These are phyloP conservation scores for Picochlorum sp. DNA, from an alignment of 139 green algal species.

Conservation along the genomic window DNA sequence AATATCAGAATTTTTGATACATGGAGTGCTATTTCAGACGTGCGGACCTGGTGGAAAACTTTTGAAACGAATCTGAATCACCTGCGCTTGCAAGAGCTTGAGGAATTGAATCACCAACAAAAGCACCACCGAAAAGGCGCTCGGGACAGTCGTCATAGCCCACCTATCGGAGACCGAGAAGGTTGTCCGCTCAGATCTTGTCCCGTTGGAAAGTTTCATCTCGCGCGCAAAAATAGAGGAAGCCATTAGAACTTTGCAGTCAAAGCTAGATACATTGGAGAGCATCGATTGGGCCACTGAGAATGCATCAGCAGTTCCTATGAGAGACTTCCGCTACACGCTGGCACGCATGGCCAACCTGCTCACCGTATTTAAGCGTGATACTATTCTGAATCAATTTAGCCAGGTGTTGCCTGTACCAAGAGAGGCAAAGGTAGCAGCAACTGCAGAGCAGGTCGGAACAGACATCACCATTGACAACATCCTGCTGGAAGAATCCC, in stretches of 20 bases:
- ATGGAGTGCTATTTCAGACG: too few relatives aligned
- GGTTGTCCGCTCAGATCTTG: not conserved
- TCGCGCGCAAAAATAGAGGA: not conserved
- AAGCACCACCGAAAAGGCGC: not conserved
- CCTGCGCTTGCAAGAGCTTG: not conserved
- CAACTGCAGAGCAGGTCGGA: too few relatives aligned
- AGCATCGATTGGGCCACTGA: not conserved
- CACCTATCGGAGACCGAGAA: not conserved
- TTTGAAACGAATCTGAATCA: not conserved
- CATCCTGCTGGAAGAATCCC: not conserved
- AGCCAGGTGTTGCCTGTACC: not conserved
- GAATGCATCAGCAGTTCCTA: not conserved
- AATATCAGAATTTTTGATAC: too few relatives aligned
- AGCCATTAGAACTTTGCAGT: not conserved
- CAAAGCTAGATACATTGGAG: not conserved
- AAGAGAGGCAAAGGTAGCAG: not conserved
- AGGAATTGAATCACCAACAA: not conserved
- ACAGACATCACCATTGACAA: too few relatives aligned
- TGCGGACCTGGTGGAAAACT: not conserved
- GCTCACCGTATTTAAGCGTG: not conserved
- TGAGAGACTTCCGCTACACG: not conserved
- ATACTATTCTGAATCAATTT: conserved; percentile 2
- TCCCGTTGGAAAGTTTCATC: not conserved
- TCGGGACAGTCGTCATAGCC: not conserved
- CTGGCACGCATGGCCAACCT: not conserved